Conservation (phyloP, 768 basidiomycete genomes). For the Russula ochroleuca region DNA sequence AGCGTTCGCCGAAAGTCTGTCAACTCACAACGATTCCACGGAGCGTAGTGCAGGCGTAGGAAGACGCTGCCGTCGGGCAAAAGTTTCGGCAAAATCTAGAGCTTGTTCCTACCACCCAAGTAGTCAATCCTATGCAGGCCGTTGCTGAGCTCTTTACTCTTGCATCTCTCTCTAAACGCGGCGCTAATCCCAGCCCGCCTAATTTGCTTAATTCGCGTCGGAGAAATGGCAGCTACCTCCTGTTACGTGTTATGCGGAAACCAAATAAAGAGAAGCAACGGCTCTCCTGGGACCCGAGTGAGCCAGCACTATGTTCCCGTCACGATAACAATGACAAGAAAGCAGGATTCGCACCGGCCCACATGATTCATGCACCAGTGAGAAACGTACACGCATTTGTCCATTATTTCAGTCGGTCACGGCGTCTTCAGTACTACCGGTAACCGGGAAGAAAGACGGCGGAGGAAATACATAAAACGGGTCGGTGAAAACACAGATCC, state of each 20-base stretch:
- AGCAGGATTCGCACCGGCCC: background rate
- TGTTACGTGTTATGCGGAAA: background rate
- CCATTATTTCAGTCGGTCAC: background rate
- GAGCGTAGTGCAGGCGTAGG: no score
- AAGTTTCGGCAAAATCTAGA: no score
- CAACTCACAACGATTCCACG: no score
- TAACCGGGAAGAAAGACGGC: background rate
- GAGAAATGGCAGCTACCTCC: no score
- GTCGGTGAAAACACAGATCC: constrained; percentile 5
- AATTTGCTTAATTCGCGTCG: no score
- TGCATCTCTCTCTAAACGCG: no score
- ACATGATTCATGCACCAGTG: background rate
- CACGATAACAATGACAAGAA: background rate
- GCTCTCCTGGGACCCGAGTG: background rate
- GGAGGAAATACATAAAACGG: background rate
- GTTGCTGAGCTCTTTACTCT: no score
- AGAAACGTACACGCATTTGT: background rate
- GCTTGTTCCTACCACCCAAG: no score
- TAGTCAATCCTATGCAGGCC: no score
- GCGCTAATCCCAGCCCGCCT: no score
- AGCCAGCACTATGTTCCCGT: background rate
- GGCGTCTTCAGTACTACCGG: background rate
- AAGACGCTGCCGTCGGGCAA: no score
- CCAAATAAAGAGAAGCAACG: background rate
- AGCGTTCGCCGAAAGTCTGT: no score